A percentile compares a stretch with the other conserved stretches of the same genome.
phyloP scores from a whole-genome alignment of 495 filamentous ascomycete genomes.

The Daldinia concentrica region DNA sequence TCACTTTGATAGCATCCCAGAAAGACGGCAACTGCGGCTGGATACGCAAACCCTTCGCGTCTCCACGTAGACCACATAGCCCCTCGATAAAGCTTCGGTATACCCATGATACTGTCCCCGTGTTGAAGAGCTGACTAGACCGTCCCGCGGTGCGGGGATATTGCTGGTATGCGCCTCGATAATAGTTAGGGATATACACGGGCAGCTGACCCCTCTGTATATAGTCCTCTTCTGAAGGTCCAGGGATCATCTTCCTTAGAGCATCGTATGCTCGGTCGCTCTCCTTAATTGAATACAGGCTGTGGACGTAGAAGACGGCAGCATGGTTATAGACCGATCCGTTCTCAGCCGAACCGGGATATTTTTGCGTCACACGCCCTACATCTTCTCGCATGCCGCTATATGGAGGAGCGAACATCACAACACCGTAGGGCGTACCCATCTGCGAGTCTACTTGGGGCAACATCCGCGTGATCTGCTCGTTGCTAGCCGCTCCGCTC shows the following conservation, averaged over 20 bases:
- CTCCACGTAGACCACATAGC: slow-evolving; percentile 62
- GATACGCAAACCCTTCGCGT: slow-evolving; percentile 55
- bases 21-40: slow-evolving; percentile 59
- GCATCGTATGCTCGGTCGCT: slow-evolving; percentile 59
- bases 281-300: slow-evolving; percentile 59
- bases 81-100: slow-evolving; percentile 65
- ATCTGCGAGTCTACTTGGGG: slow-evolving; percentile 60
- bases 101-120: slow-evolving; percentile 64
- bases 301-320: slow-evolving; percentile 61
- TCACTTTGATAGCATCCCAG: slow-evolving; percentile 61
- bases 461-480: slow-evolving; percentile 57
- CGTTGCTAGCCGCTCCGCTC: slow-evolving; percentile 56
- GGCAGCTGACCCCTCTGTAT: slow-evolving; percentile 63
- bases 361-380: slow-evolving; percentile 67
- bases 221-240: slow-evolving; percentile 61
- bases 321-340: slow-evolving; percentile 67
- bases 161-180: slow-evolving; percentile 61
- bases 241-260: slow-evolving; percentile 62
- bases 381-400: slow-evolving; percentile 66
- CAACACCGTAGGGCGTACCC: slow-evolving; percentile 61
- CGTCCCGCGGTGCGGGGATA: slow-evolving; percentile 63
- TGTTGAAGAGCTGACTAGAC: slow-evolving; percentile 66
- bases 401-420: slow-evolving; percentile 64
- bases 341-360: slow-evolving; percentile 65
- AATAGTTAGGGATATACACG: slow-evolving; percentile 66